Evolutionary conservation across 1,139 yeast species (phyloP).

Genomic region (Candida frijolesensis): DNA sequence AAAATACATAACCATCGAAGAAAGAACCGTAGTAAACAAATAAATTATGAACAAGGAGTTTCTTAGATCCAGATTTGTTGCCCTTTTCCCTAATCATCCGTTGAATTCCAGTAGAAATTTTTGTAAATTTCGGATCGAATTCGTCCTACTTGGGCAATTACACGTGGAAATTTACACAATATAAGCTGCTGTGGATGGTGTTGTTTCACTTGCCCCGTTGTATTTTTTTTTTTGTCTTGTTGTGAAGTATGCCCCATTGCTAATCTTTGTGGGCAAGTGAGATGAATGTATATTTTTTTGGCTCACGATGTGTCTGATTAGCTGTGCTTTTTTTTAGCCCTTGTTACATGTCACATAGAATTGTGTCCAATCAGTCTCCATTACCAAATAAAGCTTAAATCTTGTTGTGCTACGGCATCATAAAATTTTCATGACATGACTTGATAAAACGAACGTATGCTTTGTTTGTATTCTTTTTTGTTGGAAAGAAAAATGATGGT

Average conservation of each 20-base stretch:
- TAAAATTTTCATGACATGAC: neutral
- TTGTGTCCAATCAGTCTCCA: neutral
- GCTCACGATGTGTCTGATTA: neutral
- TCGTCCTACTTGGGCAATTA: neutral
- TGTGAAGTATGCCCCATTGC: neutral
- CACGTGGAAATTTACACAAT: neutral
- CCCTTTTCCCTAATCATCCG: conserved; percentile 2
- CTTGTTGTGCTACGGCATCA: neutral
- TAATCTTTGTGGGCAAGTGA: neutral
- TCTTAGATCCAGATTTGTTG: neutral
- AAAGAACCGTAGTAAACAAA: neutral
- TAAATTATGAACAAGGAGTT: neutral
- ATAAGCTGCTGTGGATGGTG: neutral
- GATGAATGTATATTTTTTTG: neutral
- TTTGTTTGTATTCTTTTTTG: neutral
- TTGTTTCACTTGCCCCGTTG: neutral
- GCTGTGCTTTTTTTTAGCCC: neutral
- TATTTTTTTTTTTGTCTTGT: neutral
- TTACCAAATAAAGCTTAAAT: neutral
- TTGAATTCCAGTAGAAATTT: neutral
- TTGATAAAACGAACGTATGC: neutral
- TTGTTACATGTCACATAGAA: neutral
- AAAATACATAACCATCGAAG: too few relatives aligned
- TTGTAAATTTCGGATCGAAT: neutral
- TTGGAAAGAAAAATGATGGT: neutral